Percentiles rank a stretch among this genome's conserved stretches.
Evolutionary conservation across 257 asterid species (phyloP).

Genomic region (Leonotis leonurus): DNA sequence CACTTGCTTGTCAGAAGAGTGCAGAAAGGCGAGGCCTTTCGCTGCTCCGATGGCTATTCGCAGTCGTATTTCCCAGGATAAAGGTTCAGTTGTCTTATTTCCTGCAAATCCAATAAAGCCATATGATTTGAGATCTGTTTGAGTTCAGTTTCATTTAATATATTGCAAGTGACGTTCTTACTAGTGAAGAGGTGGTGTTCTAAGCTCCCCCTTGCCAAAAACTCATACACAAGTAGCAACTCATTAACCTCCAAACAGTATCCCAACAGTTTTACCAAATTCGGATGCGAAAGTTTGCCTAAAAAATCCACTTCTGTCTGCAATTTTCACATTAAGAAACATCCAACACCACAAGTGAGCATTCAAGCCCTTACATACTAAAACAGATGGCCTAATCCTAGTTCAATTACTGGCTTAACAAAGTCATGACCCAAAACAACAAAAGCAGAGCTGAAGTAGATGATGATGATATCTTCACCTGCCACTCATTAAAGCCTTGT

Average conservation of each 20-base stretch:
- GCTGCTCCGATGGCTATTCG: constrained; percentile 49
- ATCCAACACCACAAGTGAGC: not conserved
- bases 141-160: not conserved
- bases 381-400: not conserved
- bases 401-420: too few relatives aligned
- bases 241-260: constrained; percentile 47
- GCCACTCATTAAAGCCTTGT: constrained; percentile 49
- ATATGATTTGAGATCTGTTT: not conserved
- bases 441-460: too few relatives aligned
- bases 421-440: too few relatives aligned
- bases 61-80: constrained; percentile 43
- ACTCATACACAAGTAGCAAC: constrained; percentile 44
- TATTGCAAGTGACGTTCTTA: constrained; percentile 13
- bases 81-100: constrained; percentile 22
- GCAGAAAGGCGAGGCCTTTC: constrained; percentile 40
- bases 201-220: constrained; percentile 47
- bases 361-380: not conserved
- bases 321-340: constrained; percentile 7
- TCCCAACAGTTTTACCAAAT: constrained; percentile 53
- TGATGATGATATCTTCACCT: too few relatives aligned
- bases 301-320: constrained; percentile 49
- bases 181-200: constrained; percentile 50
- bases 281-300: constrained; percentile 49
- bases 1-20: constrained; percentile 30
- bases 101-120: constrained; percentile 24